Evolutionary conservation across 148 eudicot genomes (phyloP).

Genomic region (Chenopodium formosanum): DNA sequence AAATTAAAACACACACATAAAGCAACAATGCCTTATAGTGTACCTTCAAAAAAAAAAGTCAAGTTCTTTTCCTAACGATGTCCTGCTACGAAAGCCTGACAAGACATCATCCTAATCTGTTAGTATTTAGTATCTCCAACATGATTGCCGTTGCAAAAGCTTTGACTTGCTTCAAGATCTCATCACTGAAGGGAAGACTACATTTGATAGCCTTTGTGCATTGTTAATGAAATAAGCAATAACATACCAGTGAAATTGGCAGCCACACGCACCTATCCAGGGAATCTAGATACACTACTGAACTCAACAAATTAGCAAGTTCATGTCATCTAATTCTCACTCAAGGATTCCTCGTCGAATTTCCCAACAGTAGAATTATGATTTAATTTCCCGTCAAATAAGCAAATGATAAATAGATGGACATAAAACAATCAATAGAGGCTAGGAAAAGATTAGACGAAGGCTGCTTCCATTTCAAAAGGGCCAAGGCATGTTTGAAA

Average conservation of each 20-base stretch:
- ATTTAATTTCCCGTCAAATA: not conserved
- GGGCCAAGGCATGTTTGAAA: not conserved
- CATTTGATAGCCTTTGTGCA: not conserved
- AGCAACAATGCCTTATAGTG: too few species aligned
- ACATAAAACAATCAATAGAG: not conserved
- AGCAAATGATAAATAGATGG: not conserved
- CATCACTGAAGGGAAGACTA: not conserved
- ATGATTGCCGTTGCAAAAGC: not conserved
- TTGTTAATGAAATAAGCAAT: not conserved
- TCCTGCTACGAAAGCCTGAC: not conserved
- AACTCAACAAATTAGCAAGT: not conserved
- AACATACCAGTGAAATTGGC: not conserved
- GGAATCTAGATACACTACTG: not conserved
- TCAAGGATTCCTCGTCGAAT: not conserved
- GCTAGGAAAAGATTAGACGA: not conserved
- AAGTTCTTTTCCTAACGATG: too few species aligned
- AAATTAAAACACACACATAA: too few species aligned
- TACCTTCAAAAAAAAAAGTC: too few species aligned
- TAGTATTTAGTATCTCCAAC: not conserved
- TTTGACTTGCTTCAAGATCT: not conserved
- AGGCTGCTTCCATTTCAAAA: not conserved
- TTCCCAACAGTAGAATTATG: not conserved
- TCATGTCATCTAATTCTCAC: too few species aligned
- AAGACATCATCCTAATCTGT: not conserved
- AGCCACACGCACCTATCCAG: not conserved